Conservation (phyloP, 768 basidiomycete species). For the Boletus rubroflammeus region DNA sequence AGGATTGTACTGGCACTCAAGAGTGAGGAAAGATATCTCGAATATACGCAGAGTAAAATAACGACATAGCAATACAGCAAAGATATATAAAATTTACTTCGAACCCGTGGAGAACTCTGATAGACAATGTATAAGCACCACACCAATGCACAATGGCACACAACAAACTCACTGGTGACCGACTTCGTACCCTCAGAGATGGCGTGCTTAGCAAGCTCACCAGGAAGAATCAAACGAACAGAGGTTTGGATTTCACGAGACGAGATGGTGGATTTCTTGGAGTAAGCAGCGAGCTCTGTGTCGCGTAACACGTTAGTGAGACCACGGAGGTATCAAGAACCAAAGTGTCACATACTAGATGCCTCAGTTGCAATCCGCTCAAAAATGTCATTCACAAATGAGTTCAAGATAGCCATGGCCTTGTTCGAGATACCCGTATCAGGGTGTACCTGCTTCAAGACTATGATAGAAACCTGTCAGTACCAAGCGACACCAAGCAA, state of each 20-base stretch:
- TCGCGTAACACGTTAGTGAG: neutral
- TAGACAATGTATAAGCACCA: conserved; percentile 11
- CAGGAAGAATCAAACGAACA: conserved; percentile 79
- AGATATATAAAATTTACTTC: conserved; percentile 39
- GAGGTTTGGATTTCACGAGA: conserved; percentile 86
- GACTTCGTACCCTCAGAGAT: conserved; percentile 82
- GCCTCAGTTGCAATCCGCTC: conserved; percentile 76
- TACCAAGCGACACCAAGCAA: neutral
- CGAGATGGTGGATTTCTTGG: conserved; percentile 90
- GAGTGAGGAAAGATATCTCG: conserved; percentile 25
- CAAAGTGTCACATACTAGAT: conserved; percentile 46
- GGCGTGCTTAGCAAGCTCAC: conserved; percentile 84
- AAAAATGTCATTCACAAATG: conserved; percentile 83
- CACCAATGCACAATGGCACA: neutral
- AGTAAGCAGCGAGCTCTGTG: conserved; percentile 75
- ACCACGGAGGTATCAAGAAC: neutral
- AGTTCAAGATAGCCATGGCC: conserved; percentile 80
- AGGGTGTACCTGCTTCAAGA: conserved; percentile 89
- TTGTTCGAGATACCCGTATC: conserved; percentile 94
- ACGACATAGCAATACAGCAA: conserved; percentile 32
- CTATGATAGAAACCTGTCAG: conserved; percentile 32
- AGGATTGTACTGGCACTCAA: neutral
- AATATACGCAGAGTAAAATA: conserved; percentile 32
- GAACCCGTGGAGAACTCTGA: conserved; percentile 60
- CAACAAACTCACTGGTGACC: conserved; percentile 53